phyloP scores from a whole-genome alignment of 202 grass and related monocot genomes.

The Zoysia matrella region DNA sequence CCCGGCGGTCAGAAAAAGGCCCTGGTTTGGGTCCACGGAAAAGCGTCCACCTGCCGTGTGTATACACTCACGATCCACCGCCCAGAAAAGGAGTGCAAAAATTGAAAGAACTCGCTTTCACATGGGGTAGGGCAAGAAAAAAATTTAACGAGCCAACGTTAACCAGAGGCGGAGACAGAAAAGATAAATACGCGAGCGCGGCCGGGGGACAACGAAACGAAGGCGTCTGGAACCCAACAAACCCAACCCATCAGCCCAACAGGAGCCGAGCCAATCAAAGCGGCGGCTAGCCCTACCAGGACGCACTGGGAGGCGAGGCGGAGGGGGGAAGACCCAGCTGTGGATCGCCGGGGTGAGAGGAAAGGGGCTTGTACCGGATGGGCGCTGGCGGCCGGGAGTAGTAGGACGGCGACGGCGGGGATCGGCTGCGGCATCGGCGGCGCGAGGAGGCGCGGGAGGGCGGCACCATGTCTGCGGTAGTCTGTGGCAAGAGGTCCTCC shows the following conservation, averaged over 20 bases:
- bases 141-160: not conserved
- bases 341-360: slow-evolving; percentile 14
- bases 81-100: not conserved
- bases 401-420: slow-evolving; percentile 58
- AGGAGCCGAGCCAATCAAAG: slow-evolving; percentile 13
- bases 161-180: not conserved
- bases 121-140: not conserved
- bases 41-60: not conserved
- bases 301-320: not conserved
- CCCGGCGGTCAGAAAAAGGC: not conserved
- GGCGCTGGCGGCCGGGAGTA: slow-evolving; percentile 33
- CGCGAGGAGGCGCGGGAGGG: slow-evolving; percentile 45
- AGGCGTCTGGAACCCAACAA: slow-evolving; percentile 1
- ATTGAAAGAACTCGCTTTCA: not conserved
- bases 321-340: slow-evolving; percentile 9
- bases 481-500: slow-evolving; percentile 99
- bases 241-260: slow-evolving; percentile 25
- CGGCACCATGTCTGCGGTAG: slow-evolving; percentile 98
- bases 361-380: slow-evolving; percentile 14
- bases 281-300: slow-evolving; percentile 22
- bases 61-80: slow-evolving; percentile 13
- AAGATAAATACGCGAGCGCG: not conserved
- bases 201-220: not conserved
- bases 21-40: not conserved
- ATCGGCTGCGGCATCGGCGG: slow-evolving; percentile 50